Base-by-base conservation (phyloP, 2,329 filamentous ascomycete genomes). In the Pyrenophora graminea region DNA sequence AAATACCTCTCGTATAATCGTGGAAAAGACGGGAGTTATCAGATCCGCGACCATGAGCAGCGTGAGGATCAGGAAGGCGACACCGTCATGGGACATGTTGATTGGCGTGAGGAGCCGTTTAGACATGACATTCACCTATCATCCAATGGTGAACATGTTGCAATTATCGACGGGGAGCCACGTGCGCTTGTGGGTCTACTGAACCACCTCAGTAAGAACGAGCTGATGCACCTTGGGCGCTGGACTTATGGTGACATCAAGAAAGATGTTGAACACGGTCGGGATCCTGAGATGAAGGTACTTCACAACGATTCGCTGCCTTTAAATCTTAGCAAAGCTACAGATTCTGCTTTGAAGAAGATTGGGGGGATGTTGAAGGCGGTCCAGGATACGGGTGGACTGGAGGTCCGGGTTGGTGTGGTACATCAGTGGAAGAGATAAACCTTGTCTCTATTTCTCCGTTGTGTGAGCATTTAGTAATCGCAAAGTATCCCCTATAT, bases 271-370 rank as follows among this genome's bases (percentile, higher is more conserved):
- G 13, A 52, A 4, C 27, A 25, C 9, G 13, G 10, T 2, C 2
- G 27, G 6, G 44, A 47, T 34, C 13, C 23, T 21, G 8, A 47
- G 37, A 43, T 39, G 45, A 47, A 34, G 21, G 21, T 48, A 2
- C 15, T 48, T 10, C 1, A 15, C 7, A 12, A 43, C 12, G 17
- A 34, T 5, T 23, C 12, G 1, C 6, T 39, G 17, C 34, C 39
- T 1, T 34, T 31, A 7, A 17, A 31, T 13, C 8, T 52, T 6
- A 39, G 49, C 25, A 15, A 25, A 12, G 34, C 39, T 6, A 41
- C 39, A 7, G 7, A 21, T 9, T 9, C 18, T 5, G 33, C n/a
- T 15, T 18, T 52, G 17, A 21, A 43, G 34, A 4, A 34, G 2
- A 9, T 48, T 2, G 38, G 39, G 23, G 8, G 4, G 33, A 17